Base-by-base conservation (phyloP, 2,329 filamentous ascomycete species). In the Zymoseptoria crescenta region DNA sequence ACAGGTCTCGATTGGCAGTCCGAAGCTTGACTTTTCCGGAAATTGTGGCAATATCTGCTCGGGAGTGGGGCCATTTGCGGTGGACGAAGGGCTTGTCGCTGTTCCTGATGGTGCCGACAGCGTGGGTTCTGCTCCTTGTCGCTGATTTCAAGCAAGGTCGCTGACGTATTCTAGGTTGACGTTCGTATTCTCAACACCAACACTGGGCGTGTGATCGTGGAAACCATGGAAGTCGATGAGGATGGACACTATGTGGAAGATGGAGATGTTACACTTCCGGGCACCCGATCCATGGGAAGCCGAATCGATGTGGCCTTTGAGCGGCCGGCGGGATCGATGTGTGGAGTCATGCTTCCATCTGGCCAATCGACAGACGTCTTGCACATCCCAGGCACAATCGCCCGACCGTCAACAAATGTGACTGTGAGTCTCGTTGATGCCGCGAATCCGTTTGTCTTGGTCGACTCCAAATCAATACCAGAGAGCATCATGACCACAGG, bases 11-110 rank as follows among this genome's bases (percentile, higher is more conserved):
- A 57, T 67, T 45, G 64, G 64, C 5, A 57, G 45, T 24, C 58
- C 59, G 9, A 62, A 63, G 52, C 55, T 67, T 4, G 65, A 67
- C 29, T 60, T 66, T 57, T 45, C n/a, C 35, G 65, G 64, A 28
- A 66, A 67, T 21, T 67, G 65, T 54, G 65, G 65, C 3, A 67
- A 67, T 50, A 67, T 67, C 24, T 63, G 63, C 30, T 61, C 61
- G 2, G 65, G 64, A 24, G 65, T 67, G 2, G 65, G 63, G 9
- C 65, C 65, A 2, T 67, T 67, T 30, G 65, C 65, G 19, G 59
- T 67, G 4, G 65, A 67, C 53, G 65, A 67, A 49, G 63, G 64
- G 7, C 24, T 67, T 20, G 54, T 67, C 1, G 27, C 41, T n/a
- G 55, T 61, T 9, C 27, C 55, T 24, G 60, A 65, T 13, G 70